Evolutionary conservation across 1,284 basidiomycete species (phyloP).

Genomic region (Moesziomyces sp.): DNA sequence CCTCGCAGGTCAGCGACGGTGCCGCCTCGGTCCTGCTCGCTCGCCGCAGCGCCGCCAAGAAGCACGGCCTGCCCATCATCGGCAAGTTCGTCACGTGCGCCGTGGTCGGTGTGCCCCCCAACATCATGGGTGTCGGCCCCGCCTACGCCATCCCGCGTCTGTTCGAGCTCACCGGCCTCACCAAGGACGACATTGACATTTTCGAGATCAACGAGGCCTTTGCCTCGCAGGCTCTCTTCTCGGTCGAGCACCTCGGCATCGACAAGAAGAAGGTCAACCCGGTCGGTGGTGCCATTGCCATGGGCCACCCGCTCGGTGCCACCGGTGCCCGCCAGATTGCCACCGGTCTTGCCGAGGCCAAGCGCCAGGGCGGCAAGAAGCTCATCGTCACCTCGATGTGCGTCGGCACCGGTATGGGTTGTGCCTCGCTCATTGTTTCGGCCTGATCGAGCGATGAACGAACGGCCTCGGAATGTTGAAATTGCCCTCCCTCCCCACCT

Average conservation of each 20-base stretch:
- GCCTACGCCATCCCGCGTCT: slow-evolving; percentile 66
- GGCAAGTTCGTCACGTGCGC: slow-evolving; percentile 88
- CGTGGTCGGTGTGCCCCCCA: slow-evolving; percentile 74
- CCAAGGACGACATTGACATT: slow-evolving; percentile 63
- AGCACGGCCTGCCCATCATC: slow-evolving; percentile 87
- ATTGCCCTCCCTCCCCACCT: neutral
- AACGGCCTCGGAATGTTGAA: neutral
- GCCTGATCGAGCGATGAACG: slow-evolving; percentile 60
- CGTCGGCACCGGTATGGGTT: slow-evolving; percentile 85
- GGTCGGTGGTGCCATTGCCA: slow-evolving; percentile 70
- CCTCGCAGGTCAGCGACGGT: slow-evolving; percentile 96
- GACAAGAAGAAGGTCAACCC: slow-evolving; percentile 70
- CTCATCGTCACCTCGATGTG: slow-evolving; percentile 81
- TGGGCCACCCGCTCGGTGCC: slow-evolving; percentile 69
- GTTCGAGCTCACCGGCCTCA: slow-evolving; percentile 59
- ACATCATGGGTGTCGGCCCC: slow-evolving; percentile 68
- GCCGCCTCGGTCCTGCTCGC: slow-evolving; percentile 93
- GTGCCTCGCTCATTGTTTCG: slow-evolving; percentile 83
- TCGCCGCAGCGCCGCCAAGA: slow-evolving; percentile 85
- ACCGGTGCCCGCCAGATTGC: slow-evolving; percentile 86
- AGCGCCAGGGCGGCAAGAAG: slow-evolving; percentile 74
- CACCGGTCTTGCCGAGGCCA: slow-evolving; percentile 82
- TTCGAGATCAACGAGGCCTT: slow-evolving; percentile 69
- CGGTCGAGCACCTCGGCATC: slow-evolving; percentile 72
- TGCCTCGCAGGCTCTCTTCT: slow-evolving; percentile 70